A percentile compares a stretch with the other conserved stretches of the same genome.
Conservation (phyloP, 2,329 filamentous ascomycete species). For the Claviceps sorghi region DNA sequence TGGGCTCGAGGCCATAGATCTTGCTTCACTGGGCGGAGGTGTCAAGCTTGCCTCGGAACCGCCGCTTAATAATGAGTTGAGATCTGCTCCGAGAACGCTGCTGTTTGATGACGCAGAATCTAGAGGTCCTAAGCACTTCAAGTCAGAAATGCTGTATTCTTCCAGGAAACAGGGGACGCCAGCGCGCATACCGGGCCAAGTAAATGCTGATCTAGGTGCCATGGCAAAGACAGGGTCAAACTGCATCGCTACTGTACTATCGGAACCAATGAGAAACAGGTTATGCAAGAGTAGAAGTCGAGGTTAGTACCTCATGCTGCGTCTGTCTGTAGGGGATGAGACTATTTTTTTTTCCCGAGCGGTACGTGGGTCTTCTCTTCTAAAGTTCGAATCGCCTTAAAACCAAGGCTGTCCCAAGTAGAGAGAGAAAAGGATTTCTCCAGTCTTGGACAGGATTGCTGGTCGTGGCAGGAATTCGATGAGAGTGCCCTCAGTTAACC, state of each 20-base stretch:
- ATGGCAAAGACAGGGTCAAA: constrained; percentile 38
- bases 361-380: not conserved
- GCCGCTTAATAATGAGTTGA: constrained; percentile 28
- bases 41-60: constrained; percentile 35
- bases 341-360: not conserved
- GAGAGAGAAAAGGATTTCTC: not conserved
- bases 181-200: constrained; percentile 30
- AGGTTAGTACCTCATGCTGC: constrained; percentile 23
- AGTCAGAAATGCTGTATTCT: not conserved
- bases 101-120: constrained; percentile 19
- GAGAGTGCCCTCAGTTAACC: not conserved
- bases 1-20: constrained; percentile 44
- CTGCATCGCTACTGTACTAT: constrained; percentile 34
- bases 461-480: not conserved
- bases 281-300: not conserved
- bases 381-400: not conserved
- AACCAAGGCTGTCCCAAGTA: too few species aligned
- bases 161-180: constrained; percentile 5
- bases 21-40: constrained; percentile 31
- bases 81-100: constrained; percentile 28
- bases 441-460: not conserved
- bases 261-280: not conserved
- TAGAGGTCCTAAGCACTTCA: constrained; percentile 15
- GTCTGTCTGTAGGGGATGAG: not conserved
- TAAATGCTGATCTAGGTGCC: constrained; percentile 34